Percentiles rank a stretch among this genome's conserved stretches.
phyloP scores from a whole-genome alignment of 2,329 filamentous ascomycete genomes.

The Myriangium duriaei region DNA sequence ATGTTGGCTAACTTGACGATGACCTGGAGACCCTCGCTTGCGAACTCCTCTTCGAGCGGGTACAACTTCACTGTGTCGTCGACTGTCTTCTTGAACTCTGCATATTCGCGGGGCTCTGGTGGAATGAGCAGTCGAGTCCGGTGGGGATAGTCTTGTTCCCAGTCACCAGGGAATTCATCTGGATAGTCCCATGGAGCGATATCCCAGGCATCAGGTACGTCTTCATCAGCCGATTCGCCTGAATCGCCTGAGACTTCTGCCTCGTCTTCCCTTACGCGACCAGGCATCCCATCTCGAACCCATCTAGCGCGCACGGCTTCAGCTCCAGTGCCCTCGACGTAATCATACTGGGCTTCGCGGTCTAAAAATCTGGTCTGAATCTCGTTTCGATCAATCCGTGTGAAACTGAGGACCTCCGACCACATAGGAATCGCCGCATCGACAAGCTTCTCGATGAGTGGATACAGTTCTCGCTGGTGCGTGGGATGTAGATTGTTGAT shows the following conservation, averaged over 20 bases:
- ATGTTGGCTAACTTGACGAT: conserved; percentile 52
- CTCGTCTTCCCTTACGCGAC: too few species aligned
- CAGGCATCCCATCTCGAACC: neutral
- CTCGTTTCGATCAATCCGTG: neutral
- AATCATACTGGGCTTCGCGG: conserved; percentile 3
- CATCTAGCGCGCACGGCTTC: conserved; percentile 1
- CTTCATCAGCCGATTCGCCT: neutral
- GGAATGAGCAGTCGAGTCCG: neutral
- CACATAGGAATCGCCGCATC: conserved; percentile 18
- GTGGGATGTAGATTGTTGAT: conserved; percentile 22
- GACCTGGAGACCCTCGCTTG: conserved; percentile 41
- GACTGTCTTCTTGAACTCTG: neutral
- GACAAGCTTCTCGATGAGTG: conserved; percentile 17
- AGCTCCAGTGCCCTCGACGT: conserved; percentile 2
- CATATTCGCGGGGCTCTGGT: conserved; percentile 1
- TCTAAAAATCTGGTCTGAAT: conserved; percentile 1
- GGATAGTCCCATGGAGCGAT: neutral
- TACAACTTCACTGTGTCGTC: conserved; percentile 1
- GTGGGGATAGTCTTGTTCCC: conserved; percentile 3
- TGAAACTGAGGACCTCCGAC: conserved; percentile 14
- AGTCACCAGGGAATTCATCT: conserved; percentile 1
- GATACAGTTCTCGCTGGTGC: conserved; percentile 15
- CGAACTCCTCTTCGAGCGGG: conserved; percentile 17
- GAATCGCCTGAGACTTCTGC: conserved; percentile 2
- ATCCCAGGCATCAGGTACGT: neutral